These are phyloP conservation scores for Lachancea quebecensis DNA, from an alignment of 805 yeast species.

Conservation along the genomic window DNA sequence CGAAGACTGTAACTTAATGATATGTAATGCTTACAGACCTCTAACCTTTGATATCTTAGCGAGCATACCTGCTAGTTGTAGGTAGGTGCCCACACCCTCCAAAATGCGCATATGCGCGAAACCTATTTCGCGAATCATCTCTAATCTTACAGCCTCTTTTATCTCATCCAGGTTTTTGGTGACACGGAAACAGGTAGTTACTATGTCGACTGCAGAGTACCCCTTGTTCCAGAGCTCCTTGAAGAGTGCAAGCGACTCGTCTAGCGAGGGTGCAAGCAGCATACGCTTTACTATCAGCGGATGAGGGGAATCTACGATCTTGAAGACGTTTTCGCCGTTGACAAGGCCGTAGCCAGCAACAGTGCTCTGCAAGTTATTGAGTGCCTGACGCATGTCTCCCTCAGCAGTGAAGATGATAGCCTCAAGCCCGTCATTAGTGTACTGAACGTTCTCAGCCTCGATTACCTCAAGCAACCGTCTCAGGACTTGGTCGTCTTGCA, in stretches of 20 bases:
- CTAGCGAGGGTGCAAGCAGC: constrained; percentile 52
- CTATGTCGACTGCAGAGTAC: constrained; percentile 87
- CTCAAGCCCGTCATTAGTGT: constrained; percentile 82
- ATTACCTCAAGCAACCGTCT: constrained; percentile 66
- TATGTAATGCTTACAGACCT: not conserved
- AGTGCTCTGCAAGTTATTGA: constrained; percentile 88
- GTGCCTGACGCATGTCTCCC: constrained; percentile 98
- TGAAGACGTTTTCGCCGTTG: constrained; percentile 87
- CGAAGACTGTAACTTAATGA: too few relatives aligned
- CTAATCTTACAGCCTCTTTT: constrained; percentile 63
- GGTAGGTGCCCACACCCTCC: constrained; percentile 85
- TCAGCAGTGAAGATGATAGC: constrained; percentile 93
- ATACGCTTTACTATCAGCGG: constrained; percentile 75
- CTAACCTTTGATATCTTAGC: constrained; percentile 41
- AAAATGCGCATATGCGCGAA: constrained; percentile 84
- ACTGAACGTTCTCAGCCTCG: constrained; percentile 63
- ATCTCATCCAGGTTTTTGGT: constrained; percentile 66
- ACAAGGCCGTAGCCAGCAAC: constrained; percentile 90
- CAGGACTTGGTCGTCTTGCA: constrained; percentile 80
- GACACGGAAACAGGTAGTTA: constrained; percentile 84
- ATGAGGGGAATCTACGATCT: constrained; percentile 94
- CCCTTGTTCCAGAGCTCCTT: constrained; percentile 77
- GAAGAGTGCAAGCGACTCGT: constrained; percentile 57
- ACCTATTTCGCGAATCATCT: constrained; percentile 80
- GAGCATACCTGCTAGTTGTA: constrained; percentile 79